Evolutionary conservation across 371 early-diverging fungal genomes (phyloP).

Genomic region (Mortierella sp.): DNA sequence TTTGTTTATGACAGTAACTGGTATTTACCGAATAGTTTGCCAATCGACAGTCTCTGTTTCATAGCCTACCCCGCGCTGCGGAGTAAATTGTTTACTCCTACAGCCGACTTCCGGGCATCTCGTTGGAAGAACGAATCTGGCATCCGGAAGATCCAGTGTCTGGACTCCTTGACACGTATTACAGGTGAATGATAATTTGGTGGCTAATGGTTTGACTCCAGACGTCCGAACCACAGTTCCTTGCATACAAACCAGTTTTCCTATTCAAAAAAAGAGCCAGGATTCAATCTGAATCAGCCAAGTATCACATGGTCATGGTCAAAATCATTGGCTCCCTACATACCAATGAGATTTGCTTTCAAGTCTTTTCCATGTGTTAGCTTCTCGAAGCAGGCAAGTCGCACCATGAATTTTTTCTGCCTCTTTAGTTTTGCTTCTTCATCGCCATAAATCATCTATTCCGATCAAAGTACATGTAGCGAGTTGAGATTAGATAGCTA

Average conservation of each 20-base stretch:
- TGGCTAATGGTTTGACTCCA: slow-evolving; percentile 62
- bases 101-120: slow-evolving; percentile 63
- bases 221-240: slow-evolving; percentile 62
- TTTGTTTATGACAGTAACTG: background rate
- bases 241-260: slow-evolving; percentile 60
- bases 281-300: background rate
- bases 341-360: slow-evolving; percentile 58
- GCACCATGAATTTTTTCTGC: slow-evolving; percentile 29
- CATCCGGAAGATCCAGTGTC: slow-evolving; percentile 60
- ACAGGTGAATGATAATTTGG: slow-evolving; percentile 63
- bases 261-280: slow-evolving; percentile 30
- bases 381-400: slow-evolving; percentile 35
- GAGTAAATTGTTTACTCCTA: slow-evolving; percentile 60
- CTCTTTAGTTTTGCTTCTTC: slow-evolving; percentile 15
- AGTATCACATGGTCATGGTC: too few relatives aligned
- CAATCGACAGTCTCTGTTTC: slow-evolving; percentile 73
- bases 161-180: slow-evolving; percentile 58
- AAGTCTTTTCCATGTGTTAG: slow-evolving; percentile 53
- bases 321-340: background rate
- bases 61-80: slow-evolving; percentile 60
- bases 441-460: slow-evolving; percentile 34
- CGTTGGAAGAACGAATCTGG: slow-evolving; percentile 59
- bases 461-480: background rate
- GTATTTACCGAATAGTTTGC: slow-evolving; percentile 70
- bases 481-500: background rate